These are phyloP conservation scores for Pezicula radicicola DNA, from an alignment of 2,329 filamentous ascomycete species.

Conservation along the genomic window DNA sequence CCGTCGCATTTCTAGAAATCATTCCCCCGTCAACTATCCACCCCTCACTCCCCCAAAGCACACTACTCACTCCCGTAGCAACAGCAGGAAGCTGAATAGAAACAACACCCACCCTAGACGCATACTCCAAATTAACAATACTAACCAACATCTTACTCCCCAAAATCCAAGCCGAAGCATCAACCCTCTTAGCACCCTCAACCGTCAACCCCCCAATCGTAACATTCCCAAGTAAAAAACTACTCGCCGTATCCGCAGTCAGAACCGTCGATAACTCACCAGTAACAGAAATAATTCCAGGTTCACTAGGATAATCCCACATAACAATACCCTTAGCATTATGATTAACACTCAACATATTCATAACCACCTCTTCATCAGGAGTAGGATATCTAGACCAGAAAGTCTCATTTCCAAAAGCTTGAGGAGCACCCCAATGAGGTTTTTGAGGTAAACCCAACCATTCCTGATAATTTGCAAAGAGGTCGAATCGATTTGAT, in stretches of 20 bases:
- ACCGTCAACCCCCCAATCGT: slow-evolving; percentile 1
- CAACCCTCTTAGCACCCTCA: slow-evolving; percentile 12
- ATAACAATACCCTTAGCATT: slow-evolving; percentile 41
- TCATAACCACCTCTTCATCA: slow-evolving; percentile 43
- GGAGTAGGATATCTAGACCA: slow-evolving; percentile 43
- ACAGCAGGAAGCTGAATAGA: background rate
- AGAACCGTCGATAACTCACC: slow-evolving; percentile 34
- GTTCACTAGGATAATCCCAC: slow-evolving; percentile 40
- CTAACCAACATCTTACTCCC: slow-evolving; percentile 30
- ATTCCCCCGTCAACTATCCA: background rate
- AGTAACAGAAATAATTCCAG: slow-evolving; percentile 20
- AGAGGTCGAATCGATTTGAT: slow-evolving; percentile 35
- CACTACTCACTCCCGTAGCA: background rate
- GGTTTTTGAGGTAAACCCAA: slow-evolving; percentile 34
- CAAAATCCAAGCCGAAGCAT: slow-evolving; percentile 37
- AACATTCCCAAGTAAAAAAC: slow-evolving; percentile 28
- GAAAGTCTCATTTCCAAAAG: slow-evolving; percentile 43
- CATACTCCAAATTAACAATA: slow-evolving; percentile 32
- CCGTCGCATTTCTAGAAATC: background rate
- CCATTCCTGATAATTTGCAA: slow-evolving; percentile 34
- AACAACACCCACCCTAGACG: background rate
- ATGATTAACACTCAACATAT: slow-evolving; percentile 42
- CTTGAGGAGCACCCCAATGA: slow-evolving; percentile 47
- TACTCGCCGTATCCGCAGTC: slow-evolving; percentile 26
- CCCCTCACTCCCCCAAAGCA: background rate